A percentile compares a stretch with the other conserved stretches of the same genome.
Conservation (phyloP, 139 green algal species). For the Helicosporidium sp. region DNA sequence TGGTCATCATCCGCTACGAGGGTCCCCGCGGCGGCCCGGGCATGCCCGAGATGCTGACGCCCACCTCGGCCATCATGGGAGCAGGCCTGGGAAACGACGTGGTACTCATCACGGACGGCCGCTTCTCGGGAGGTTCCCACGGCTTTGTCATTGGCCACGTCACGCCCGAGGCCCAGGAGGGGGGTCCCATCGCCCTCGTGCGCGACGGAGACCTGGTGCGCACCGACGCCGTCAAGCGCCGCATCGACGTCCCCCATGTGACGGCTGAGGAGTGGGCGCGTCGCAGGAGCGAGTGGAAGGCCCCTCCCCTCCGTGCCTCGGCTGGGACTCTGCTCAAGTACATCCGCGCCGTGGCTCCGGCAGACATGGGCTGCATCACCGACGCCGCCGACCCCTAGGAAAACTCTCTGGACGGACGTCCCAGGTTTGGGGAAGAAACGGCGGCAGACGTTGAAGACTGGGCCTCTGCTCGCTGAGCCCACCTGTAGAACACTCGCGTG, state of each 20-base stretch:
- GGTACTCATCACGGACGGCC: constrained; percentile 88
- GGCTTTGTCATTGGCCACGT: constrained; percentile 97
- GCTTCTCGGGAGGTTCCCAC: constrained; percentile 86
- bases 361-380: constrained; percentile 78
- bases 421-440: not conserved
- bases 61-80: constrained; percentile 91
- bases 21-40: constrained; percentile 89
- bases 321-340: constrained; percentile 92
- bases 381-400: constrained; percentile 52
- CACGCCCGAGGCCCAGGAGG: constrained; percentile 79
- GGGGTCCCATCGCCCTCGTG: constrained; percentile 76
- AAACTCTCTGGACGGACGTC: too few species aligned
- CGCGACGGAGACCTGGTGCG: constrained; percentile 75
- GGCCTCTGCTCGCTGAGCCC: not conserved
- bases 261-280: constrained; percentile 44
- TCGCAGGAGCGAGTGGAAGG: constrained; percentile 30
- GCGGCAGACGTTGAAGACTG: not conserved
- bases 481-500: not conserved
- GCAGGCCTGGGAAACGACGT: constrained; percentile 86
- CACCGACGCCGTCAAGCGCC: constrained; percentile 62
- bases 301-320: constrained; percentile 60
- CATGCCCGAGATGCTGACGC: constrained; percentile 98
- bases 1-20: constrained; percentile 88
- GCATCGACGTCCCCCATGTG: constrained; percentile 60
- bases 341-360: constrained; percentile 74